Conservation (phyloP, 495 filamentous ascomycete species). For the Letharia columbiana region DNA sequence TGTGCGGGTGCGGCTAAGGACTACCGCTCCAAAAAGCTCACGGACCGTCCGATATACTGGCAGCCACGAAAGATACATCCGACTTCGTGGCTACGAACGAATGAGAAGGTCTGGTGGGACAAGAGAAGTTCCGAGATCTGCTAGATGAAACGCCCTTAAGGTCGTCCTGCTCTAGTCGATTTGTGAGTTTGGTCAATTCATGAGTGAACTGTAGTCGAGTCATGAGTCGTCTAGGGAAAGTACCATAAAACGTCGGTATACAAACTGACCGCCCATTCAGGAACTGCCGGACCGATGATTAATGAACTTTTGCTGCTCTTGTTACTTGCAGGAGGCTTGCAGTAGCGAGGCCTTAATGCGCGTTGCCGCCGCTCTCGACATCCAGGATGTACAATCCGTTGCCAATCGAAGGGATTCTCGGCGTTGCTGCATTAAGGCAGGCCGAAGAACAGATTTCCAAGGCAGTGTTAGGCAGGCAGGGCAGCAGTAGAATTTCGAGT, state of each 20-base stretch:
- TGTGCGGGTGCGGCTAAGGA: background rate
- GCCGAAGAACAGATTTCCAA: background rate
- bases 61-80: background rate
- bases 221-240: background rate
- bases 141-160: background rate
- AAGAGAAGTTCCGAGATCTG: background rate
- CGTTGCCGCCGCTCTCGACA: background rate
- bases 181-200: background rate
- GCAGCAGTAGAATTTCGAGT: background rate
- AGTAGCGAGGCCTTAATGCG: background rate
- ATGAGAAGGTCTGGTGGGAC: too few species aligned
- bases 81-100: background rate
- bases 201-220: background rate
- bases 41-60: too few species aligned
- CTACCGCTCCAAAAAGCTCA: too few species aligned
- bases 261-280: background rate
- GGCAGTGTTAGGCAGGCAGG: background rate
- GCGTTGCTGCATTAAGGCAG: background rate
- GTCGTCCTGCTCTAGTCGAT: background rate
- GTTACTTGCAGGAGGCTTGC: constrained; percentile 1
- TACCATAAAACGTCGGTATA: background rate
- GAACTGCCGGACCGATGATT: background rate
- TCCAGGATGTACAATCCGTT: background rate
- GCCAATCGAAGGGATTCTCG: background rate
- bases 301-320: background rate